phyloP scores from a whole-genome alignment of 1,139 yeast species.

The Neolecta irregularis region DNA sequence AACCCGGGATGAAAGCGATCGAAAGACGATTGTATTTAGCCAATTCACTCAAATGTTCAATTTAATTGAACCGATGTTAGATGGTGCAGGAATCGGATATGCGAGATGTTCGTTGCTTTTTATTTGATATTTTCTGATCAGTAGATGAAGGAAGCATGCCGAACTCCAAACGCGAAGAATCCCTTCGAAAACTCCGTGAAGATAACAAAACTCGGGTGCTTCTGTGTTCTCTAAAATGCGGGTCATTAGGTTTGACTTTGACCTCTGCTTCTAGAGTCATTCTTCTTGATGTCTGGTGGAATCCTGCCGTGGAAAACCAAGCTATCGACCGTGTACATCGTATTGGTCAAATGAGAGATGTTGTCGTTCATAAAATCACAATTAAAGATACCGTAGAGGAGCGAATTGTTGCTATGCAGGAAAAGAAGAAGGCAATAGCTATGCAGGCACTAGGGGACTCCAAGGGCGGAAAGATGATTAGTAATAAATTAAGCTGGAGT shows the following conservation, averaged over 20 bases:
- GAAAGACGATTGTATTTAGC: constrained; percentile 59
- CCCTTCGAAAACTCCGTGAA: constrained; percentile 8
- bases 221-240: constrained; percentile 41
- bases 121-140: neutral
- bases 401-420: constrained; percentile 62
- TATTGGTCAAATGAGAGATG: constrained; percentile 54
- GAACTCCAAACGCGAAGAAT: constrained; percentile 9
- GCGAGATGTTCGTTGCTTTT: constrained; percentile 26
- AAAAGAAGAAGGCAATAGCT: constrained; percentile 29
- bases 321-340: constrained; percentile 49
- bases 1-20: constrained; percentile 2
- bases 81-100: constrained; percentile 32
- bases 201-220: constrained; percentile 23
- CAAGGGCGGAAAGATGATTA: neutral
- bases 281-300: constrained; percentile 51
- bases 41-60: constrained; percentile 74
- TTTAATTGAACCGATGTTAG: constrained; percentile 44
- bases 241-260: constrained; percentile 44
- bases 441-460: neutral
- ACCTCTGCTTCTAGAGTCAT: constrained; percentile 42
- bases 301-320: constrained; percentile 45
- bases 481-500: constrained; percentile 1
- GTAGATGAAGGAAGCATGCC: constrained; percentile 14
- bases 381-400: constrained; percentile 96
- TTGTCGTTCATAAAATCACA: constrained; percentile 88